A percentile compares a stretch with the other conserved stretches of the same genome.
phyloP scores from a whole-genome alignment of 805 yeast genomes.

The Saturnispora bothae region DNA sequence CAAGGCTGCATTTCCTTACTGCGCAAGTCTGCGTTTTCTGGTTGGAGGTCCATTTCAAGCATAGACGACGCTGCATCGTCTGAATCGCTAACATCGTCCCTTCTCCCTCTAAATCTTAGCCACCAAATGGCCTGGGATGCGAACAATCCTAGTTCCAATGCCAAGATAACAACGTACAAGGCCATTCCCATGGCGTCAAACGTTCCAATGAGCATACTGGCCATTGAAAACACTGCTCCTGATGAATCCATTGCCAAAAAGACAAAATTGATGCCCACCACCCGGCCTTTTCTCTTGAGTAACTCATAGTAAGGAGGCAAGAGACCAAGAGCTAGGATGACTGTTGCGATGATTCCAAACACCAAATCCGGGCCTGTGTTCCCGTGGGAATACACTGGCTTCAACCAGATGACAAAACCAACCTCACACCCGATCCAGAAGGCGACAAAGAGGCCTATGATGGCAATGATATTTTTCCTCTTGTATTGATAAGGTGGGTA shows the following conservation, averaged over 20 bases:
- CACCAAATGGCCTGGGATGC: conserved; percentile 65
- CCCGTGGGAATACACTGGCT: conserved; percentile 36
- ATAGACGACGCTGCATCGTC: too few species aligned
- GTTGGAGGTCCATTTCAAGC: too few species aligned
- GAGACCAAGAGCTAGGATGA: conserved; percentile 65
- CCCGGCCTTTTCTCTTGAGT: conserved; percentile 68
- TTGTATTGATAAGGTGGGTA: conserved; percentile 56
- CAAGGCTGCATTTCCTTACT: too few species aligned
- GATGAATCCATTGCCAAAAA: conserved; percentile 65
- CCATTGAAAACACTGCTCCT: conserved; percentile 73
- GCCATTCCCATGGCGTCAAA: conserved; percentile 72
- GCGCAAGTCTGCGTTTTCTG: too few species aligned
- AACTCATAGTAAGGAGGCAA: conserved; percentile 86
- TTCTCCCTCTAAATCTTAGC: conserved; percentile 27
- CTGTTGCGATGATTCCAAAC: conserved; percentile 72
- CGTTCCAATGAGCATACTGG: conserved; percentile 44
- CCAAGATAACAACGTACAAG: conserved; percentile 64
- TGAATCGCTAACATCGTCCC: not conserved
- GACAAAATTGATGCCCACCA: conserved; percentile 79
- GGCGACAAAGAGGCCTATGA: conserved; percentile 30
- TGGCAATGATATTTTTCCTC: conserved; percentile 26
- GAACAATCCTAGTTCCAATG: conserved; percentile 69
- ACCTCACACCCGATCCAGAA: conserved; percentile 51
- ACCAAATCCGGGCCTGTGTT: conserved; percentile 67
- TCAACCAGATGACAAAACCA: conserved; percentile 63